A percentile compares a stretch with the other conserved stretches of the same genome.
phyloP scores from a whole-genome alignment of 1,139 yeast species.

The Suhomyces bolitotheri region DNA sequence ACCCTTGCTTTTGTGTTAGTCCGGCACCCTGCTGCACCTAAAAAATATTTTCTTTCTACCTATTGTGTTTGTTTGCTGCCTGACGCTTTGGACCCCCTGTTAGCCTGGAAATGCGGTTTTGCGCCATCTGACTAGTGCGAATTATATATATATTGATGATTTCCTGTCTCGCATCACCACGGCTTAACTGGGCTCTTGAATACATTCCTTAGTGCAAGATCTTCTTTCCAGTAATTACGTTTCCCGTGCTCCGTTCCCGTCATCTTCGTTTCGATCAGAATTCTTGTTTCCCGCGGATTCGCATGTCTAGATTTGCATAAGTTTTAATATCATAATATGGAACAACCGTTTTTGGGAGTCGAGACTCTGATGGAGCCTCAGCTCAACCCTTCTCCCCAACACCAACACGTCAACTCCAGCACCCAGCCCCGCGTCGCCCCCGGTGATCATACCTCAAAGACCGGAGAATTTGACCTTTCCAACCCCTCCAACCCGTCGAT shows the following conservation, averaged over 20 bases:
- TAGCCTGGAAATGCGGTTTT: constrained; percentile 5
- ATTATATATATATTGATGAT: constrained; percentile 10
- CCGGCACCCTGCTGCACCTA: constrained; percentile 8
- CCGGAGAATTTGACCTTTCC: constrained; percentile 17
- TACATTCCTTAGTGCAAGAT: background rate
- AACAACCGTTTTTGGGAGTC: constrained; percentile 36
- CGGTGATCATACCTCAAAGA: constrained; percentile 3
- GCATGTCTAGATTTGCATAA: constrained; percentile 5
- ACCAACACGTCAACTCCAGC: constrained; percentile 8
- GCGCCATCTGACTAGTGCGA: constrained; percentile 8
- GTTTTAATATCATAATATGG: constrained; percentile 24
- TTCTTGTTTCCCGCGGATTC: background rate
- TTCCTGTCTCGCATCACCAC: constrained; percentile 5
- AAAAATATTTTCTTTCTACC: constrained; percentile 7
- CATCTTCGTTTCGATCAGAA: background rate
- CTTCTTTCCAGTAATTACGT: background rate
- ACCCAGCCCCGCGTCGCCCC: constrained; percentile 10
- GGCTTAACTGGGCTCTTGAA: constrained; percentile 8
- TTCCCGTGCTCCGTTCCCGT: background rate
- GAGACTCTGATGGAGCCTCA: constrained; percentile 30
- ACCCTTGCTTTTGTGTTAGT: constrained; percentile 6
- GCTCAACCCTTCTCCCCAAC: constrained; percentile 17
- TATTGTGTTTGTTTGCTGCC: constrained; percentile 15
- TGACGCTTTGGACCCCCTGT: constrained; percentile 12
- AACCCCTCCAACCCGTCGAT: constrained; percentile 23